Evolutionary conservation across 1,284 basidiomycete species (phyloP), one percentile per base, ranked within the genome.

Genomic region (Mycosarcoma maydis): DNA sequence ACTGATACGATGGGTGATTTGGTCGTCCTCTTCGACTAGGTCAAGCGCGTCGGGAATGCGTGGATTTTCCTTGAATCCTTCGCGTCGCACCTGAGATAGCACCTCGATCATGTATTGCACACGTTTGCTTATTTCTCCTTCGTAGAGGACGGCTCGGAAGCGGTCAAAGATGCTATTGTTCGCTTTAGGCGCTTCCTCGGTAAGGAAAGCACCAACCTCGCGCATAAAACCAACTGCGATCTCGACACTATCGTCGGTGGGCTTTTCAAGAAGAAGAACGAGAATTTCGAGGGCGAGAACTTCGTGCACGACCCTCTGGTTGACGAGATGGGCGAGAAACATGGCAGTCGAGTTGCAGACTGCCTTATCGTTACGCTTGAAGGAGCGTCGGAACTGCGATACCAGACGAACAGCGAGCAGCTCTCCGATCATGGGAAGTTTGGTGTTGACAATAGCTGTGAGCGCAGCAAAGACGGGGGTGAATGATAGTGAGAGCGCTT

Each of bases 101-200:
- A 98, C 95, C 83, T 98, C 96, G 77, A 99, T 94, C 96, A 98
- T 98, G 84, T 97, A 99, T 81, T 98, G 95, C 23, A 97, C 93
- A 72, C 96, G 89, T 79, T 98, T 94, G 79, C 91, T 92, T 83
- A 98, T 95, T 36, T 87, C 85, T 40, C 92, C 94, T 82, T 98
- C 96, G 83, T 98, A 96, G 38, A 99, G 85, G 6, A 98, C 93
- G 0, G 92, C 92, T 43, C 95, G 89, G 87, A 98, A 98, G 33
- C 94, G 90, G 82, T 98, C 96, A 80, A 90, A 98, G 37, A 97
- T 90, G 45, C 89, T 90, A 34, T 92, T 90, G 79, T 92, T 97
- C 60, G 92, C 94, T 82, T 94, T 94, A 19, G 95, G 92, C 3
- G 92, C 91, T 82, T 93, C 92, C 85, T 98, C 95, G 0, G 89